Evolutionary conservation across 208 protist species (phyloP), one percentile per base, ranked within the genome.

Genomic region (Zelonia costaricensis): DNA sequence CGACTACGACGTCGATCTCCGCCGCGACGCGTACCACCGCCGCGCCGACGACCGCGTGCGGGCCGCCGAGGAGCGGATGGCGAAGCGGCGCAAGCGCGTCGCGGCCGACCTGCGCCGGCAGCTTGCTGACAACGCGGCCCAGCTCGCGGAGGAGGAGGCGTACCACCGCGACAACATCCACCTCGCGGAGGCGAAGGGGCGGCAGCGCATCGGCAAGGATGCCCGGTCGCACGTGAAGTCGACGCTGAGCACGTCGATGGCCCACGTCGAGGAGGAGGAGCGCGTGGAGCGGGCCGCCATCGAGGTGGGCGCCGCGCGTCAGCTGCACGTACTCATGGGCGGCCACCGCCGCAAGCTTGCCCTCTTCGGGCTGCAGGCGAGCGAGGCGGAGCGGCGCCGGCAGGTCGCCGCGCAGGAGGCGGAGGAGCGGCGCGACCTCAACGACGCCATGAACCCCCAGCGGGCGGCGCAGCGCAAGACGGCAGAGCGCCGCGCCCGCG

Each of bases 261-360:
- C 52, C 15, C 25, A 65, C 20, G 39, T 90, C 16, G 84, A 78
- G 62, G 80, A 74, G 54, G 63, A 76, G 27, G 88, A 94, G 67
- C 59, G 65, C 3, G 66, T 91, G 1, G 69, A 68, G 35, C 84
- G 88, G 25, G 82, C 84, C 1, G 69, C 69, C 25, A 58, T 87
- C 15, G 84, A 86, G 58, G 82, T 90, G 9, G 82, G 82, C 0
- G 84, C 72, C 9, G 82, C 80, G 12, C 73, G 82, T 2, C 88
- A 94, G 69, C 39, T 72, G 58, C 78, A 88, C 43, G 71, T 67
- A n/a, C 48, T 94, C 15, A 44, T 76, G 31, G 62, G 49, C 43
- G 75, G 69, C 30, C 82, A 88, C 49, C 80, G 78, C 25, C 80
- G 82, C 3, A 61, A 64, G 53, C 58, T 80, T n/a, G 56, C 74